These are phyloP conservation scores for Wallacemonas rigidus DNA, from an alignment of 208 protist species.

Conservation along the genomic window DNA sequence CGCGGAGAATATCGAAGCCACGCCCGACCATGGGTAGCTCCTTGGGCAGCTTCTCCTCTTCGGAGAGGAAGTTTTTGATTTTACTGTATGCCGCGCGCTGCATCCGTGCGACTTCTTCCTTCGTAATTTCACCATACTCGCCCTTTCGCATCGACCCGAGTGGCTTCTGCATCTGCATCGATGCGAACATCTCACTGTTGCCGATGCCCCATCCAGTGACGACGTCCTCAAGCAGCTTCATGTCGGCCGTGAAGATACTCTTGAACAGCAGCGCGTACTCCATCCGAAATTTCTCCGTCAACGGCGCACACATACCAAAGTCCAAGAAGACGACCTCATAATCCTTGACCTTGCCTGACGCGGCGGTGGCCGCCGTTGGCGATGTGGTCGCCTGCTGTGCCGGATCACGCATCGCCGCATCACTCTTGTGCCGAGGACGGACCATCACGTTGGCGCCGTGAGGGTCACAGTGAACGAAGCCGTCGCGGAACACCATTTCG, in stretches of 20 bases:
- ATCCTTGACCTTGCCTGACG: slow-evolving; percentile 20
- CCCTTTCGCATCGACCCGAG: slow-evolving; percentile 49
- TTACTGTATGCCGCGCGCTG: slow-evolving; percentile 43
- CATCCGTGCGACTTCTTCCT: slow-evolving; percentile 63
- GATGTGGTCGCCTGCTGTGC: neutral
- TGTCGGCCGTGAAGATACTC: slow-evolving; percentile 72
- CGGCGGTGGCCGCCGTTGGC: neutral
- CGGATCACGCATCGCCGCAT: neutral
- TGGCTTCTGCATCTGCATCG: slow-evolving; percentile 79
- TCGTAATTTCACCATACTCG: slow-evolving; percentile 64
- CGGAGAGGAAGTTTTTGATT: slow-evolving; percentile 46
- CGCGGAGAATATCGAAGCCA: slow-evolving; percentile 80
- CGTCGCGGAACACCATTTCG: slow-evolving; percentile 94
- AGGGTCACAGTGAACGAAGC: slow-evolving; percentile 94
- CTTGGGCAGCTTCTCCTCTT: slow-evolving; percentile 61
- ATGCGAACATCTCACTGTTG: slow-evolving; percentile 75
- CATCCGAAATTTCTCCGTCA: slow-evolving; percentile 74
- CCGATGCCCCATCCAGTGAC: slow-evolving; percentile 71
- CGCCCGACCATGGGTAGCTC: slow-evolving; percentile 77
- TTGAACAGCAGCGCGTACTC: slow-evolving; percentile 83
- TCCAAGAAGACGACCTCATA: slow-evolving; percentile 79
- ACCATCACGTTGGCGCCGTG: slow-evolving; percentile 94
- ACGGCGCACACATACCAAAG: slow-evolving; percentile 74
- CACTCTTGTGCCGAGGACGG: slow-evolving; percentile 26
- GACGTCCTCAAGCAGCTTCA: slow-evolving; percentile 48